phyloP scores from a whole-genome alignment of 371 early-diverging fungal species.

The Funneliformis caledonium region DNA sequence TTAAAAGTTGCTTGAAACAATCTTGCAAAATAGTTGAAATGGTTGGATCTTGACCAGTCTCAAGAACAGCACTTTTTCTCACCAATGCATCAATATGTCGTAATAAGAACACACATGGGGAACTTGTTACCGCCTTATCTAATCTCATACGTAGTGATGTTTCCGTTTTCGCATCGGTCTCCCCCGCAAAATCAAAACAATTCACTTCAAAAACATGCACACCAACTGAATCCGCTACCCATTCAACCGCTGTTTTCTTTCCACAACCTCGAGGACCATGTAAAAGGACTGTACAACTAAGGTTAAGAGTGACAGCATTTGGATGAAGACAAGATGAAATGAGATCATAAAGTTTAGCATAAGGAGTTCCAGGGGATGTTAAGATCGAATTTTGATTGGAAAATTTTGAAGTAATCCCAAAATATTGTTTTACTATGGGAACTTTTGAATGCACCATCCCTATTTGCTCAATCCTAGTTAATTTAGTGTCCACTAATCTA shows the following conservation, averaged over 20 bases:
- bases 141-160: conserved; percentile 73
- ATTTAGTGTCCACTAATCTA: conserved; percentile 61
- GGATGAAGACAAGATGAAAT: conserved; percentile 78
- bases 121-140: conserved; percentile 75
- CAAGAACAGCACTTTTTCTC: conserved; percentile 67
- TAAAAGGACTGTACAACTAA: conserved; percentile 75
- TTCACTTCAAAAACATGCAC: conserved; percentile 76
- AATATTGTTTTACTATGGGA: conserved; percentile 48
- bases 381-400: conserved; percentile 43
- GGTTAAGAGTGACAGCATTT: conserved; percentile 64
- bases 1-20: conserved; percentile 64
- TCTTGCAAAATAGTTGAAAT: conserved; percentile 71
- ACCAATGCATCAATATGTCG: conserved; percentile 82
- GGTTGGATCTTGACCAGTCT: conserved; percentile 75
- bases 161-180: conserved; percentile 81
- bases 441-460: conserved; percentile 70
- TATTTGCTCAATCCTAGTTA: conserved; percentile 67
- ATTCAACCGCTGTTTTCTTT: conserved; percentile 69
- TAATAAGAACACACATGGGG: conserved; percentile 82
- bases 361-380: conserved; percentile 46
- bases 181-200: conserved; percentile 76
- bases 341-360: conserved; percentile 55
- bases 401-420: conserved; percentile 41
- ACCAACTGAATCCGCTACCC: conserved; percentile 73
- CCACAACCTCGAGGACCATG: conserved; percentile 89